phyloP scores from a whole-genome alignment of 306 rosid species.

The Fagus crenata region DNA sequence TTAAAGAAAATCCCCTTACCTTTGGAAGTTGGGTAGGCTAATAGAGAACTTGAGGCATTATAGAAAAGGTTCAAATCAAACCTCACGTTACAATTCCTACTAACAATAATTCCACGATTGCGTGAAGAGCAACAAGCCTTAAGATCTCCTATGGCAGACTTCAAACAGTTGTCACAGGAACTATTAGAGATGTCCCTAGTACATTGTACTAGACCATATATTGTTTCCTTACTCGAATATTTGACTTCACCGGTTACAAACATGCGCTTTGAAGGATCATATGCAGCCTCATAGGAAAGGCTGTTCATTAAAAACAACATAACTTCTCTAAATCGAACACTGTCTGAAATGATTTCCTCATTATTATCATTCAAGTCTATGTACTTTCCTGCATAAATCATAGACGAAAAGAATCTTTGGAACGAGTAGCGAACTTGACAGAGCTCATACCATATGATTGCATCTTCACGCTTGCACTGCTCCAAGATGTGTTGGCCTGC shows the following conservation, averaged over 20 bases:
- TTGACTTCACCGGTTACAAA: constrained; percentile 45
- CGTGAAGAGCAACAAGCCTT: constrained; percentile 32
- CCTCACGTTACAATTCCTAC: constrained; percentile 47
- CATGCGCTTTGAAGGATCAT: constrained; percentile 25
- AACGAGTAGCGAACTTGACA: constrained; percentile 63
- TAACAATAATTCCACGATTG: constrained; percentile 41
- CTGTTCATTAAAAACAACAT: constrained; percentile 31
- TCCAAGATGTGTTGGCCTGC: constrained; percentile 45
- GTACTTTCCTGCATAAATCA: constrained; percentile 41
- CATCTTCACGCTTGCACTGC: constrained; percentile 40
- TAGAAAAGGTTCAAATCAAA: constrained; percentile 40
- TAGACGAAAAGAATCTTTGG: constrained; percentile 24
- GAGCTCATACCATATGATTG: constrained; percentile 52
- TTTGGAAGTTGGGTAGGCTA: constrained; percentile 28
- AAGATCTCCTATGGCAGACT: constrained; percentile 40
- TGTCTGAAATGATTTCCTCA: constrained; percentile 31
- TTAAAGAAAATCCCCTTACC: constrained; percentile 13
- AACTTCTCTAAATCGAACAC: not conserved
- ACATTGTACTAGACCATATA: constrained; percentile 66
- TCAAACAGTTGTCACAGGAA: constrained; percentile 41
- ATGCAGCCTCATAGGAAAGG: constrained; percentile 36
- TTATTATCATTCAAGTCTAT: constrained; percentile 19
- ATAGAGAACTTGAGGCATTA: constrained; percentile 17
- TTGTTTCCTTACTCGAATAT: constrained; percentile 14
- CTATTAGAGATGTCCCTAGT: constrained; percentile 40